Evolutionary conservation across 2,329 filamentous ascomycete genomes (phyloP), one percentile per base, ranked within the genome.

Genomic region (Calonectria naviculata): DNA sequence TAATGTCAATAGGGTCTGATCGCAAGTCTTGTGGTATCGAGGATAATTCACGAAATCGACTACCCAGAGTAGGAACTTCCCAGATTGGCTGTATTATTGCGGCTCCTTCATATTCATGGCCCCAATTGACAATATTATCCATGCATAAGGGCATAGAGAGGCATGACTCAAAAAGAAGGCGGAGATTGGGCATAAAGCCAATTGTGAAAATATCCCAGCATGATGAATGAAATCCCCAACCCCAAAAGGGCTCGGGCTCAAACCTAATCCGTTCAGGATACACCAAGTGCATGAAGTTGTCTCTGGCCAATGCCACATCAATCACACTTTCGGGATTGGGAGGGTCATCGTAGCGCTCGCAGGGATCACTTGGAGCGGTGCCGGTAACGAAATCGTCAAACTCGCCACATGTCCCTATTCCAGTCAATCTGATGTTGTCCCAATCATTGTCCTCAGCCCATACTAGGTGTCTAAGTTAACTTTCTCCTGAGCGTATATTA

Each of bases 61-160:
- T 65, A 4, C 9, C 13, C 10, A 64, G 29, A 15, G 7, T 44
- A 42, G 52, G 58, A 5, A 47, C 19, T 12, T 49, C 34, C 5
- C 0, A 5, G 15, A 4, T 44, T 34, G 19, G 29, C 1, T 34
- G 10, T 24, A 1, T 17, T 7, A 44, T 24, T 12, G 28, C 29
- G 41, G 60, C 71, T 56, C 66, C 66, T 41, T 52, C 67, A 28
- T 75, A 75, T 19, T 71, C 13, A 21, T 75, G 72, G 2, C 74
- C 72, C 70, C 70, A 76, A 31, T 75, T 9, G 13, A 67, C 7
- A 9, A 75, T 52, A 10, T 6, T 10, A 0, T 54, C 19, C 4
- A 2, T 7, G 10, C 65, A 67, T 1, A 36, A 24, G 12, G 73
- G 71, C 38, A 71, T 65, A 2, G 71, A 75, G 21, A 65, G 63